Base-by-base conservation (phyloP, 2,329 filamentous ascomycete species). In the Diaporthe nobilis region DNA sequence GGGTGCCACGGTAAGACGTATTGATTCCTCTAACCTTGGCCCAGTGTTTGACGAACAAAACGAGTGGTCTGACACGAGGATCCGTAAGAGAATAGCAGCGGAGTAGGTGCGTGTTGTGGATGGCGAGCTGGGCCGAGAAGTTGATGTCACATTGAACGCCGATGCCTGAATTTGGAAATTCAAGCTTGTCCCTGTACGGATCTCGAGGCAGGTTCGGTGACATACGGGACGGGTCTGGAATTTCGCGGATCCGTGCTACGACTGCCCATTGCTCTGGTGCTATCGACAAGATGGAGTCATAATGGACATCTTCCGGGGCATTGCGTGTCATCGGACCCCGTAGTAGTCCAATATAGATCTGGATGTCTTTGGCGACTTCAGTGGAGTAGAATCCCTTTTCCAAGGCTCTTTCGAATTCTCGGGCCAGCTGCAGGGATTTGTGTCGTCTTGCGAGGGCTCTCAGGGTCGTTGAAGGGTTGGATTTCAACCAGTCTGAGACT, bases 91-190 rank as follows among this genome's bases (percentile, higher is more conserved):
- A 93, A 84, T 98, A 98, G 83, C 94, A 96, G 53, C 94, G 92
- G 42, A 98, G 89, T 53, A 98, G 90, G 47, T 91, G 86, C 0
- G 95, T 97, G 82, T 98, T 98, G 78, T 97, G 93, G 4, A 98
- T 87, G 2, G 93, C 95, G 4, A 98, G 90, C 60, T 94, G 92
- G 25, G 95, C 95, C 1, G 94, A 94, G 82, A 98, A 98, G 83
- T 98, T 98, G 87, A 98, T 95, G 81, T 98, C 95, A 82, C 94
- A 97, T 82, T 96, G 94, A 20, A 96, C 94, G n/a, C 95, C 95
- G 39, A 93, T 90, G 5, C 92, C 93, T 12, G 87, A 86, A 80
- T 94, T 94, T 8, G 94, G 94, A 75, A 96, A 96, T 82, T 97
- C 95, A 2, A 97, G 89, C 34, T 87, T 86, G 79, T 92, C 89